These are phyloP conservation scores for Quercus tomentella DNA, from an alignment of 331 rosid species.

Conservation along the genomic window DNA sequence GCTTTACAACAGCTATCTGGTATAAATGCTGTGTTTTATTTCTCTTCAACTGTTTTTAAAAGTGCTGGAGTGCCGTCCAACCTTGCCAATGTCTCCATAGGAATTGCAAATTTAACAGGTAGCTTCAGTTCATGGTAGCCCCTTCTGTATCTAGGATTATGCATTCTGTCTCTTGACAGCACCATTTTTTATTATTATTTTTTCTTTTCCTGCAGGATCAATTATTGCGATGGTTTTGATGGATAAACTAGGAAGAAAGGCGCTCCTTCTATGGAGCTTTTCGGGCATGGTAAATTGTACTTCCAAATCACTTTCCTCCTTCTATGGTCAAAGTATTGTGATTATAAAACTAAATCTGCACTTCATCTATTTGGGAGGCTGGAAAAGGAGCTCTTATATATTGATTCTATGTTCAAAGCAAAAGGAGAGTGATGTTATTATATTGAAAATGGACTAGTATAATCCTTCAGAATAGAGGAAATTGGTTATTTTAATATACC, in stretches of 20 bases:
- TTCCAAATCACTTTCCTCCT: neutral
- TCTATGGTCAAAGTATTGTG: neutral
- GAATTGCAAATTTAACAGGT: constrained; percentile 83
- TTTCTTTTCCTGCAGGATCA: constrained; percentile 55
- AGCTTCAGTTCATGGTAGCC: constrained; percentile 17
- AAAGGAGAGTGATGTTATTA: neutral
- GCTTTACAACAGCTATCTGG: constrained; percentile 99
- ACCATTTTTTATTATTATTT: neutral
- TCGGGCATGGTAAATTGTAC: constrained; percentile 79
- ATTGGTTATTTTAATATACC: neutral
- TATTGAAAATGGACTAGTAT: constrained; percentile 14
- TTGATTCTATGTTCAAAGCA: neutral
- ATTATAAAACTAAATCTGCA: neutral
- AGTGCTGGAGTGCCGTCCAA: constrained; percentile 90
- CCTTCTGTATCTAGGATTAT: neutral
- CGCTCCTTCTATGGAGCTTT: constrained; percentile 89
- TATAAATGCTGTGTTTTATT: constrained; percentile 94
- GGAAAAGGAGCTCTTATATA: neutral
- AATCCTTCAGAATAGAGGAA: neutral
- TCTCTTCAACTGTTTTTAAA: constrained; percentile 95
- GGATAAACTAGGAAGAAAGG: constrained; percentile 95
- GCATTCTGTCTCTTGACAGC: constrained; percentile 23
- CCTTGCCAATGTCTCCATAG: constrained; percentile 81
- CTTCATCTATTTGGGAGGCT: constrained; percentile 9
- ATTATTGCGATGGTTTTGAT: constrained; percentile 75